Conservation (phyloP, 495 filamentous ascomycete genomes). For the Xylaria nigripes region DNA sequence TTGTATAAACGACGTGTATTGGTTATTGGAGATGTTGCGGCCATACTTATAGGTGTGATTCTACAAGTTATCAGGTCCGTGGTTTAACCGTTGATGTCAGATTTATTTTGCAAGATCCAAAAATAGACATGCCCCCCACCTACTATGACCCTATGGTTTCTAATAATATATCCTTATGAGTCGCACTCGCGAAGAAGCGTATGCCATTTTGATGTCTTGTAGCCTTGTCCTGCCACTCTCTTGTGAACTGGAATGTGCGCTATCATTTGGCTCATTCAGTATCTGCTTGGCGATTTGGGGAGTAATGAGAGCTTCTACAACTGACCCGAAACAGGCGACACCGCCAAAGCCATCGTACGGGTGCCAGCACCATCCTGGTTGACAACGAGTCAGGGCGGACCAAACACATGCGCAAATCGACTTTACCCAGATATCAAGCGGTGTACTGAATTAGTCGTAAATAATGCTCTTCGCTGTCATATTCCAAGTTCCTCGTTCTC, state of each 20-base stretch:
- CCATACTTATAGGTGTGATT: neutral
- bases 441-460: conserved; percentile 10
- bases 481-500: conserved; percentile 40
- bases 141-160: neutral
- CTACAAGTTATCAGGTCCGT: neutral
- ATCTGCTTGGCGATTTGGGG: neutral
- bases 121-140: neutral
- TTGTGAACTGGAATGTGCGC: neutral
- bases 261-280: neutral
- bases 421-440: neutral
- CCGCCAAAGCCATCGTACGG: neutral
- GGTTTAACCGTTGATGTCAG: neutral
- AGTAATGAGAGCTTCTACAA: neutral
- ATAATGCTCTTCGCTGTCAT: conserved; percentile 6
- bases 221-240: neutral
- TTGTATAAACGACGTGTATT: neutral
- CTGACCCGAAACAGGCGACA: neutral
- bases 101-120: neutral
- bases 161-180: neutral
- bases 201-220: neutral
- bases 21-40: neutral
- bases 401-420: neutral
- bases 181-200: neutral
- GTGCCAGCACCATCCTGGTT: neutral
- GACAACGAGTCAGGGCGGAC: neutral